phyloP scores from a whole-genome alignment of 768 basidiomycete species.

The Panaeolus cyanescens region DNA sequence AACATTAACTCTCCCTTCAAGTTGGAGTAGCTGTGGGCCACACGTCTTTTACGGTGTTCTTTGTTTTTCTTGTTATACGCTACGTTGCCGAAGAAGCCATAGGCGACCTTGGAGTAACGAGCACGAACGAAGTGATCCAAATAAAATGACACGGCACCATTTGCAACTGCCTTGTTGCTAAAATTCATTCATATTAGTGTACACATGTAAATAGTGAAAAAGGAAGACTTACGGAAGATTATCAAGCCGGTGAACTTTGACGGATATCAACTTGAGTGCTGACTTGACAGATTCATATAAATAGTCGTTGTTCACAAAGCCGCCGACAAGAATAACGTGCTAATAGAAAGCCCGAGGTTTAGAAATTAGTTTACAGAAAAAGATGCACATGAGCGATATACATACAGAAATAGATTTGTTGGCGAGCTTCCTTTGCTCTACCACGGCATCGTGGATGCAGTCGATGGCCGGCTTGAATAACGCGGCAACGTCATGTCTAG shows the following conservation, averaged over 20 bases:
- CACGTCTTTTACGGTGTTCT: slow-evolving; percentile 5
- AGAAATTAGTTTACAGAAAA: neutral
- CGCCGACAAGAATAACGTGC: slow-evolving; percentile 25
- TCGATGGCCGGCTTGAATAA: slow-evolving; percentile 23
- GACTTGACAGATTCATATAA: slow-evolving; percentile 17
- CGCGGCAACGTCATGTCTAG: slow-evolving; percentile 14
- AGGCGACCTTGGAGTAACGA: slow-evolving; percentile 12
- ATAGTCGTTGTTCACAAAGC: slow-evolving; percentile 25
- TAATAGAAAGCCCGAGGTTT: slow-evolving; percentile 2
- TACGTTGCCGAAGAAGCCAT: slow-evolving; percentile 4
- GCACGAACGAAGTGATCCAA: slow-evolving; percentile 13
- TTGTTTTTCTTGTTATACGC: slow-evolving; percentile 1
- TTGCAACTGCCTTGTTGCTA: slow-evolving; percentile 15
- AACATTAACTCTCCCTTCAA: neutral
- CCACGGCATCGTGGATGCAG: slow-evolving; percentile 17
- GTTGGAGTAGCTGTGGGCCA: neutral
- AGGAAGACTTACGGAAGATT: slow-evolving; percentile 20
- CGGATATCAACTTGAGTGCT: neutral
- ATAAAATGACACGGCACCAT: slow-evolving; percentile 14
- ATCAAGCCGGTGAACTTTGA: slow-evolving; percentile 19
- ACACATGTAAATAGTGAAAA: neutral
- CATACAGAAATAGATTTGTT: slow-evolving; percentile 16
- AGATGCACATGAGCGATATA: neutral
- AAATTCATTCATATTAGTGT: neutral
- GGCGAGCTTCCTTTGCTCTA: slow-evolving; percentile 11